Conservation (phyloP, 2,329 filamentous ascomycete species). For the Colletotrichum tabaci region DNA sequence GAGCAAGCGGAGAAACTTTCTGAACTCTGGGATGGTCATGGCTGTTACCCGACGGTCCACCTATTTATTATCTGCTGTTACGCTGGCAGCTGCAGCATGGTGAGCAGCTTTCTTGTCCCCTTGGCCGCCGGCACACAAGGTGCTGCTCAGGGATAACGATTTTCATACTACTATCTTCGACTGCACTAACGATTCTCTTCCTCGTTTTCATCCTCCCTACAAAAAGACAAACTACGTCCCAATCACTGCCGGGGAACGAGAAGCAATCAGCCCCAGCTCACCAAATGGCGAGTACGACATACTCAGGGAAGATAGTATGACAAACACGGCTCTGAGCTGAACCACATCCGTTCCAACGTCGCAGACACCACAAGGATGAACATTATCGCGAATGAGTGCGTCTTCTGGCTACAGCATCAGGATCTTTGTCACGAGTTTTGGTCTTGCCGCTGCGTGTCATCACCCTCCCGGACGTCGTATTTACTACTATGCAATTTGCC, state of each 20-base stretch:
- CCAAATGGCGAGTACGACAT: neutral
- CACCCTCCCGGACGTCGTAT: slow-evolving; percentile 52
- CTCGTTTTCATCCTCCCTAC: slow-evolving; percentile 46
- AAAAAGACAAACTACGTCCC: slow-evolving; percentile 52
- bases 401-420: slow-evolving; percentile 42
- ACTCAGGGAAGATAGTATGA: slow-evolving; percentile 6
- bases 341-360: slow-evolving; percentile 14
- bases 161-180: slow-evolving; percentile 50
- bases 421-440: slow-evolving; percentile 41
- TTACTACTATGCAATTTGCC: slow-evolving; percentile 57
- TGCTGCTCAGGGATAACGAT: slow-evolving; percentile 48
- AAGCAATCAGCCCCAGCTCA: slow-evolving; percentile 18
- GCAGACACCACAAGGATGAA: slow-evolving; percentile 30
- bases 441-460: slow-evolving; percentile 34
- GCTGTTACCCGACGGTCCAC: slow-evolving; percentile 49
- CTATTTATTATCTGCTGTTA: slow-evolving; percentile 46
- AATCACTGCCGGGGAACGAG: slow-evolving; percentile 32
- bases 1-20: slow-evolving; percentile 48
- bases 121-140: slow-evolving; percentile 48
- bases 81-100: slow-evolving; percentile 41
- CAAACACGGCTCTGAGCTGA: slow-evolving; percentile 8
- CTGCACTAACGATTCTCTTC: slow-evolving; percentile 45
- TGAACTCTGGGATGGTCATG: slow-evolving; percentile 49
- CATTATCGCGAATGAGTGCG: slow-evolving; percentile 45
- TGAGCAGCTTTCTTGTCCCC: slow-evolving; percentile 48